Evolutionary conservation across 495 filamentous ascomycete species (phyloP), one percentile per base, ranked within the genome.

Genomic region (Zalerion maritima): DNA sequence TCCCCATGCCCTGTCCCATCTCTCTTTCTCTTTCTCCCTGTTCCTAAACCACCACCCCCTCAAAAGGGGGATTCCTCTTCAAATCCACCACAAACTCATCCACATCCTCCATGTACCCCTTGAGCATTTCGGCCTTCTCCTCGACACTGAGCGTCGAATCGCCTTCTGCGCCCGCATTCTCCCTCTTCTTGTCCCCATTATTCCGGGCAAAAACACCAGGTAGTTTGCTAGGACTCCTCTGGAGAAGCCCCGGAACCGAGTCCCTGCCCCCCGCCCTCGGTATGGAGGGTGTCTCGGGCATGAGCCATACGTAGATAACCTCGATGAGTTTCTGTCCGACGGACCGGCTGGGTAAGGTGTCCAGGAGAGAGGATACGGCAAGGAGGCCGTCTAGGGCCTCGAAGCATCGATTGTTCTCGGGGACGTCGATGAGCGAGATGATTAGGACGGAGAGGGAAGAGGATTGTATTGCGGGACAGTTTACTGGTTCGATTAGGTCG

Each of bases 241-340:
- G 76, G 30, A 77, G 48, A 29, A 70, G 56, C 4, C 52, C 56
- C 2, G 62, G 58, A 2, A 41, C 34, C 0, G 39, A 34, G 32
- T 45, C 44, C 14, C 39, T 37, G 13, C 54, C 40, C 20, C 45
- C 57, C 20, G 58, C 55, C 31, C 46, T 50, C 27, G 64, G 46
- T 43, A 64, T 58, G 12, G 67, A 64, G 11, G 79, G 72, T 1
- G 67, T 73, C 54, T 96, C 89, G 17, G 86, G 84, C 75, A 94
- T 94, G 27, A 97, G 72, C 52, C 96, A 97, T 55, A 94, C 94
- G 55, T 96, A 93, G 4, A 97, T 57, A 49, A 97, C 94, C 46
- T 97, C 89, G 34, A 94, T 75, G 6, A 92, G 67, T 43, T 86
- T 84, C 40, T 93, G 70, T 52, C 91, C 94, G 33, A 97, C 87